A percentile compares a stretch with the other conserved stretches of the same genome.
phyloP scores from a whole-genome alignment of 1,139 yeast species.

The Yamadazyma kanchanaburiensis region DNA sequence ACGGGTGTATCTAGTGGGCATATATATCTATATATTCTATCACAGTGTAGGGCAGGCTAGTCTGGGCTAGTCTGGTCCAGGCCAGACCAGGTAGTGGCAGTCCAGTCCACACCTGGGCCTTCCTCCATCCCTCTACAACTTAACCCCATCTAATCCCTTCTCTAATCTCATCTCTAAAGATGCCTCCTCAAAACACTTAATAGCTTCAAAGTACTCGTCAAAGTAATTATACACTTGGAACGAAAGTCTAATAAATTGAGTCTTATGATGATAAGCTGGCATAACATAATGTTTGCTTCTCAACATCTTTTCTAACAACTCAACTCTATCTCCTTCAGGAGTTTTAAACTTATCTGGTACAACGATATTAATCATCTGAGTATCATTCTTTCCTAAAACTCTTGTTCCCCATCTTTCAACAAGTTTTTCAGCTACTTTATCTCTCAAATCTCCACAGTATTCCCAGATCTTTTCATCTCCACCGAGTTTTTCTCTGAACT shows the following conservation, averaged over 20 bases:
- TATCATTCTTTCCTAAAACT: conserved; percentile 27
- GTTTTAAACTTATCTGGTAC: conserved; percentile 28
- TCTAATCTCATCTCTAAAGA: too few relatives aligned
- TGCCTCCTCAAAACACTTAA: too few relatives aligned
- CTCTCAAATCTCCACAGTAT: conserved; percentile 40
- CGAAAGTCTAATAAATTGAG: conserved; percentile 49
- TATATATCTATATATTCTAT: too few relatives aligned
- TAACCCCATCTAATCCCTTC: too few relatives aligned
- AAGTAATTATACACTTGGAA: conserved; percentile 60
- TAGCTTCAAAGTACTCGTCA: conserved; percentile 48
- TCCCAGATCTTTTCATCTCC: conserved; percentile 54
- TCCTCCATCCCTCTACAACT: too few relatives aligned
- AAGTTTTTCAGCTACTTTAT: conserved; percentile 33
- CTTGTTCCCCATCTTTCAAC: conserved; percentile 36
- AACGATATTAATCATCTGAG: conserved; percentile 28
- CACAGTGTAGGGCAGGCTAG: too few relatives aligned
- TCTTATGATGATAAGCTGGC: conserved; percentile 36
- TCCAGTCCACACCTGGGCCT: too few relatives aligned
- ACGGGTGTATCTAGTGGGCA: too few relatives aligned
- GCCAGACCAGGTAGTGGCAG: too few relatives aligned
- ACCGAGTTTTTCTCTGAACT: conserved; percentile 49
- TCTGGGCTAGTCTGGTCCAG: too few relatives aligned
- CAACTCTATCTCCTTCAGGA: conserved; percentile 6
- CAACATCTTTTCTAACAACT: not conserved
- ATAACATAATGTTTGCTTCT: conserved; percentile 35